Percentiles rank a stretch among this genome's conserved stretches.
Conservation (phyloP, 805 yeast species). For the Wickerhamomyces strasburgensis region DNA sequence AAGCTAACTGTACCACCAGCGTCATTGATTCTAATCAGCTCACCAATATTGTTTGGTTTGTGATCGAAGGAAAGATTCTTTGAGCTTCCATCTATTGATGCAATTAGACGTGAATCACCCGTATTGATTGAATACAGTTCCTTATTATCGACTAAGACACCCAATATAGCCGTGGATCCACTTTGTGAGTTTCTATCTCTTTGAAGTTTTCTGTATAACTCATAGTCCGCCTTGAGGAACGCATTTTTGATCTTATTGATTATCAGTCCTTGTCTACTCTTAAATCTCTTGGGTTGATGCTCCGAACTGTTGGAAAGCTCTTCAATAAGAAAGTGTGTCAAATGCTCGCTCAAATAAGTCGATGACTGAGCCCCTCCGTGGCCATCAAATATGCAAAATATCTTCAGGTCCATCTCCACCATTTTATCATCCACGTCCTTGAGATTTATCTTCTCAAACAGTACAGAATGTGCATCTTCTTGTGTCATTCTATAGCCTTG, state of each 20-base stretch:
- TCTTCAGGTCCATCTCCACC: constrained; percentile 27
- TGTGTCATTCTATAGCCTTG: constrained; percentile 71
- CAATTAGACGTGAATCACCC: constrained; percentile 70
- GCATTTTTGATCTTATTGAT: constrained; percentile 37
- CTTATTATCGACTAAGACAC: constrained; percentile 37
- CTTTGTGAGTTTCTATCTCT: constrained; percentile 20
- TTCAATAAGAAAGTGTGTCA: constrained; percentile 19
- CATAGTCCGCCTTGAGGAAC: constrained; percentile 41
- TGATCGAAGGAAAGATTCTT: constrained; percentile 73
- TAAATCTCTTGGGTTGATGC: constrained; percentile 12
- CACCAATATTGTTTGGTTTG: constrained; percentile 95
- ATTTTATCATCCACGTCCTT: constrained; percentile 19
- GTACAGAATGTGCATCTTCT: constrained; percentile 70
- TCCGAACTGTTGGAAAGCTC: constrained; percentile 4
- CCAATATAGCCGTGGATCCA: constrained; percentile 51
- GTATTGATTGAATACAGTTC: constrained; percentile 59
- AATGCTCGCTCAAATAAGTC: constrained; percentile 38
- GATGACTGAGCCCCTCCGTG: constrained; percentile 73
- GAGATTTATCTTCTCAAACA: constrained; percentile 33
- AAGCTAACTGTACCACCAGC: constrained; percentile 93
- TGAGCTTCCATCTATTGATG: constrained; percentile 44
- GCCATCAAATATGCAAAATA: constrained; percentile 77
- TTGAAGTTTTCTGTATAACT: constrained; percentile 32
- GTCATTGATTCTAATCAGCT: constrained; percentile 79
- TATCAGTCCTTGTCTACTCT: constrained; percentile 31